Evolutionary conservation across 2,329 filamentous ascomycete species (phyloP).

Genomic region (Beauveria asiatica): DNA sequence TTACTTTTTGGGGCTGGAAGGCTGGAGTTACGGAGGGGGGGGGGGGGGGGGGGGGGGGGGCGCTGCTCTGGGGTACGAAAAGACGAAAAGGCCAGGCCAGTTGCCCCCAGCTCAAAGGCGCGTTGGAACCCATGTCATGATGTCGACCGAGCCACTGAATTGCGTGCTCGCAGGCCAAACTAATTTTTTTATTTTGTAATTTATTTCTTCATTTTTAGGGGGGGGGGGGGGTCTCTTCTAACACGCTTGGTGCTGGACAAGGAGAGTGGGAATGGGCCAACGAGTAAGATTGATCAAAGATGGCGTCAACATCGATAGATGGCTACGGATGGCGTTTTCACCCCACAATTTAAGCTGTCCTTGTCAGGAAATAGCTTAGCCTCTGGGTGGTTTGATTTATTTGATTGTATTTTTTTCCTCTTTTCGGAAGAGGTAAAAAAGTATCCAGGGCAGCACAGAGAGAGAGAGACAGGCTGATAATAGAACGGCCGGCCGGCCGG

Average conservation of each 20-base stretch:
- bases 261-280: not conserved
- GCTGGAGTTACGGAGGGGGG: no score
- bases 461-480: not conserved
- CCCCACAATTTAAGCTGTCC: slow-evolving; percentile 7
- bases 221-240: not conserved
- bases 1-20: not conserved
- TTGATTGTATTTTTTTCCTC: not conserved
- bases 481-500: not conserved
- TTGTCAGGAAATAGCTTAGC: slow-evolving; percentile 1
- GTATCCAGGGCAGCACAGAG: not conserved
- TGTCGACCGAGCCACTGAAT: slow-evolving; percentile 12
- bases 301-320: slow-evolving; percentile 12
- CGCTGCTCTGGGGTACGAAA: not conserved
- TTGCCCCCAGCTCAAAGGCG: not conserved
- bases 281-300: slow-evolving; percentile 13
- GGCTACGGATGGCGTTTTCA: not conserved
- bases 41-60: no score
- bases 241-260: not conserved
- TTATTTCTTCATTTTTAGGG: not conserved
- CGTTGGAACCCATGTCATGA: slow-evolving; percentile 6
- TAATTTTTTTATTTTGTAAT: not conserved
- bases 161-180: slow-evolving; percentile 8
- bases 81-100: not conserved
- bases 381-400: not conserved
- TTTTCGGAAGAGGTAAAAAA: not conserved